A percentile compares a stretch with the other conserved stretches of the same genome.
phyloP scores from a whole-genome alignment of 148 eudicot species.

The Heliamphora exappendiculata region DNA sequence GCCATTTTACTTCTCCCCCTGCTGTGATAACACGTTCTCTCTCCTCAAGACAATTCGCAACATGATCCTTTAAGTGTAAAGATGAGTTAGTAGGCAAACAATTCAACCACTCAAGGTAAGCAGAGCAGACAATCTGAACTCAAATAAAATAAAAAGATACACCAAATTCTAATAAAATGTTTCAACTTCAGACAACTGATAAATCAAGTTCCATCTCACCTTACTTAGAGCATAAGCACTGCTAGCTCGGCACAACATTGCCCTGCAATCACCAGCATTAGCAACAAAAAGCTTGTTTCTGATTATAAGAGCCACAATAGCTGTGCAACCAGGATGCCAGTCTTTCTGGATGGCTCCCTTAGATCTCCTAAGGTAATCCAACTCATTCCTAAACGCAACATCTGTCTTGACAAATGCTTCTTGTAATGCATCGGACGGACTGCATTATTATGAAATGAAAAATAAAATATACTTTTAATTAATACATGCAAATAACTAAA shows the following conservation, averaged over 20 bases:
- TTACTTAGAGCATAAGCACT: slow-evolving; percentile 60
- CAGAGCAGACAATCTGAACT: background rate
- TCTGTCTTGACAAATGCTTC: slow-evolving; percentile 76
- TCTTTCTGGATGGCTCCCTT: slow-evolving; percentile 59
- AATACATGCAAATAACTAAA: background rate
- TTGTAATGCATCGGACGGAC: slow-evolving; percentile 57
- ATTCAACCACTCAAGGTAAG: background rate
- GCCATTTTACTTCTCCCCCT: slow-evolving; percentile 84
- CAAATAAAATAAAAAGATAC: background rate
- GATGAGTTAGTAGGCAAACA: slow-evolving; percentile 10
- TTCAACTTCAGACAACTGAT: background rate
- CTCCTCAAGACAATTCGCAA: slow-evolving; percentile 77
- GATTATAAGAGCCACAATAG: slow-evolving; percentile 65
- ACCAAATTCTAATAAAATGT: background rate
- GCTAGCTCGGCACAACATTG: slow-evolving; percentile 70
- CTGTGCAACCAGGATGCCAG: slow-evolving; percentile 97
- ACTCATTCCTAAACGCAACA: slow-evolving; percentile 57
- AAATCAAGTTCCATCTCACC: slow-evolving; percentile 41
- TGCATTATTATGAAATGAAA: slow-evolving; percentile 20
- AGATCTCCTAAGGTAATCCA: slow-evolving; percentile 44
- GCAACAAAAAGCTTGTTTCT: slow-evolving; percentile 67
- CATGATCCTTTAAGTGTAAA: slow-evolving; percentile 66
- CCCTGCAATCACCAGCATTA: slow-evolving; percentile 94
- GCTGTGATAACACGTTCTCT: slow-evolving; percentile 60
- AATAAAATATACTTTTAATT: background rate